Conservation (phyloP, 2,329 filamentous ascomycete species). For the Pseudogymnoascus verrucosus region DNA sequence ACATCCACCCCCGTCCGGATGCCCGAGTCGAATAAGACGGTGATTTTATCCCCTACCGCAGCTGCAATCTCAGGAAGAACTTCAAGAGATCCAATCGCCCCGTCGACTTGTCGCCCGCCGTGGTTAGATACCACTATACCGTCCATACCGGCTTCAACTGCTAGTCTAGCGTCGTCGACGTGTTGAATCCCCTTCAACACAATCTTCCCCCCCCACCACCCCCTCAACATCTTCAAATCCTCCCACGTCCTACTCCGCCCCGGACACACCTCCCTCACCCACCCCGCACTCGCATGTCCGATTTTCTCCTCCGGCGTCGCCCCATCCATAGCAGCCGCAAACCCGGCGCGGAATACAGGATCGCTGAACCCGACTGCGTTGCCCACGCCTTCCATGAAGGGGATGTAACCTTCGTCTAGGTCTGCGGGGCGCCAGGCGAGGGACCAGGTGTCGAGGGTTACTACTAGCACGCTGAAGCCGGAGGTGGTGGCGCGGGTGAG, state of each 20-base stretch:
- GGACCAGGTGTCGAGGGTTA: constrained; percentile 65
- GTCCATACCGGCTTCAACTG: constrained; percentile 36
- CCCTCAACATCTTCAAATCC: constrained; percentile 48
- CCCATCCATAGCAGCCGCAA: constrained; percentile 41
- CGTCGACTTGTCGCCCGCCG: constrained; percentile 48
- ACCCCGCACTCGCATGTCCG: constrained; percentile 42
- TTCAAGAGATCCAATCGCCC: constrained; percentile 45
- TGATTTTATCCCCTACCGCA: constrained; percentile 50
- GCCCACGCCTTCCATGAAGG: constrained; percentile 52
- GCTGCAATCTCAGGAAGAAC: constrained; percentile 53
- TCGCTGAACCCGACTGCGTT: constrained; percentile 57
- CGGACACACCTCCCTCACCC: constrained; percentile 45
- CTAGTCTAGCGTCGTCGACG: constrained; percentile 40
- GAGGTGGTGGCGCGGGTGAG: constrained; percentile 51
- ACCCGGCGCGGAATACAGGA: constrained; percentile 53
- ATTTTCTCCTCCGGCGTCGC: constrained; percentile 36
- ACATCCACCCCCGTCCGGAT: constrained; percentile 48
- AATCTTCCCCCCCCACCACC: constrained; percentile 57
- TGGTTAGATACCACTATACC: constrained; percentile 52
- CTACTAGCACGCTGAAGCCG: constrained; percentile 58
- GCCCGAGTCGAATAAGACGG: constrained; percentile 53
- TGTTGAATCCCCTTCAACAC: constrained; percentile 52
- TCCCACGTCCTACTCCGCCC: constrained; percentile 51
- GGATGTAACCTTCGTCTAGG: constrained; percentile 53
- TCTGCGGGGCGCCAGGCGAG: constrained; percentile 63